Percentiles rank a stretch among this genome's conserved stretches.
phyloP scores from a whole-genome alignment of 352 stramenopile genomes.

The Phytophthora hybrid region DNA sequence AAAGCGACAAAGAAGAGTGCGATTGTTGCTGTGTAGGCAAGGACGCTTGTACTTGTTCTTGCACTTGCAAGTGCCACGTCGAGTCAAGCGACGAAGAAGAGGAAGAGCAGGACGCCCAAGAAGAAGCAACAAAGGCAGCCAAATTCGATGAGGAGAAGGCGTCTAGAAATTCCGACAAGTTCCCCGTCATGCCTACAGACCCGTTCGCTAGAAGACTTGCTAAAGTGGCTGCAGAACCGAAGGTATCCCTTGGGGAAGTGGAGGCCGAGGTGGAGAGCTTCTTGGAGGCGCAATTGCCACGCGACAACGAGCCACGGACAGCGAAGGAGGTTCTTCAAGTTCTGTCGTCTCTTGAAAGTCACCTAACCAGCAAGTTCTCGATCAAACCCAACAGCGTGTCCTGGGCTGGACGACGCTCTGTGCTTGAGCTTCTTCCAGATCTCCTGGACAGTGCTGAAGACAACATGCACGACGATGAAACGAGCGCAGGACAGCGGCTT shows the following conservation, averaged over 20 bases:
- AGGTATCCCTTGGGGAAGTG: constrained; percentile 37
- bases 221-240: constrained; percentile 25
- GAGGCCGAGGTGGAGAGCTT: constrained; percentile 44
- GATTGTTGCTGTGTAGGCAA: constrained; percentile 79
- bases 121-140: constrained; percentile 8
- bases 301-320: constrained; percentile 24
- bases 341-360: constrained; percentile 49
- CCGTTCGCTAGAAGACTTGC: constrained; percentile 24
- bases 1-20: constrained; percentile 78
- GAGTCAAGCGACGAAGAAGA: constrained; percentile 69
- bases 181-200: constrained; percentile 35
- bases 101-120: constrained; percentile 11
- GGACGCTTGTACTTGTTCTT: constrained; percentile 62
- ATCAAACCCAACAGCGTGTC: constrained; percentile 6
- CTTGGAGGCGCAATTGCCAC: constrained; percentile 26
- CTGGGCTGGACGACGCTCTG: constrained; percentile 34
- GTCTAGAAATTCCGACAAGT: constrained; percentile 3
- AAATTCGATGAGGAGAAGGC: constrained; percentile 7
- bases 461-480: constrained; percentile 7
- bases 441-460: constrained; percentile 21
- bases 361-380: constrained; percentile 36
- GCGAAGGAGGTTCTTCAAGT: constrained; percentile 46
- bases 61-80: constrained; percentile 74
- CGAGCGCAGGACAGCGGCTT: constrained; percentile 21
- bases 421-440: constrained; percentile 37